Evolutionary conservation across 352 stramenopile genomes (phyloP), one percentile per base, ranked within the genome.

Genomic region (Globisporangium paddicum): DNA sequence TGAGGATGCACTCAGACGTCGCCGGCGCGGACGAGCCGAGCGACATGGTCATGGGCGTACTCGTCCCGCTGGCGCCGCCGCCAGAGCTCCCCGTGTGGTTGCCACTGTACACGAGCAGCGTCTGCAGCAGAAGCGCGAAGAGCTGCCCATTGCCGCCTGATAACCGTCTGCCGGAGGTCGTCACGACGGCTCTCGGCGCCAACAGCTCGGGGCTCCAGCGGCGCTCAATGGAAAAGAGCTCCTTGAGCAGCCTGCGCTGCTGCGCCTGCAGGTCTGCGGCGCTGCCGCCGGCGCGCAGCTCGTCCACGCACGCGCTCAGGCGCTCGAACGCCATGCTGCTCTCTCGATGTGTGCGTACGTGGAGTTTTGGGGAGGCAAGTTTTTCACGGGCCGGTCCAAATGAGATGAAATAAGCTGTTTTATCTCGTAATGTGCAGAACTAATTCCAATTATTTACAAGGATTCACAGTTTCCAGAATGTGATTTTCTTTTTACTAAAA

Each of bases 1-100:
- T 73, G 26, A 87, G 71, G 18, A 94, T 66, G 54, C 77, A 79
- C 59, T 95, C 82, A 18, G 82, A 92, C 9, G 82, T 89, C 56
- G 58, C 50, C 9, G 67, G 57, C 19, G 60, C 62, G 19, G 77
- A 77, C 44, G 82, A 75, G 25, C 77, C 71, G 40, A 89, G 58
- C 34, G 79, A 73, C 55, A 89, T 73, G 54, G 69, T 68, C 68
- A 85, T 77, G 28, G 63, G 60, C 8, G 68, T 63, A 18, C 64
- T 61, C 13, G 60, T 69, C 2, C 73, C 63, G n/a, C 67, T 68
- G 0, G 63, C 51, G 0, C 56, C 58, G 8, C 42, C 61, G 13
- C 58, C 65, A 2, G 62, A 56, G 38, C 63, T 71, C 7, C 69
- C 71, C 3, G 65, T 58, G 44, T 79, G 66, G 23, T 68, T 69